Conservation (phyloP, 192 early-diverging fungal genomes). For the Dimargaris cristalligena region DNA sequence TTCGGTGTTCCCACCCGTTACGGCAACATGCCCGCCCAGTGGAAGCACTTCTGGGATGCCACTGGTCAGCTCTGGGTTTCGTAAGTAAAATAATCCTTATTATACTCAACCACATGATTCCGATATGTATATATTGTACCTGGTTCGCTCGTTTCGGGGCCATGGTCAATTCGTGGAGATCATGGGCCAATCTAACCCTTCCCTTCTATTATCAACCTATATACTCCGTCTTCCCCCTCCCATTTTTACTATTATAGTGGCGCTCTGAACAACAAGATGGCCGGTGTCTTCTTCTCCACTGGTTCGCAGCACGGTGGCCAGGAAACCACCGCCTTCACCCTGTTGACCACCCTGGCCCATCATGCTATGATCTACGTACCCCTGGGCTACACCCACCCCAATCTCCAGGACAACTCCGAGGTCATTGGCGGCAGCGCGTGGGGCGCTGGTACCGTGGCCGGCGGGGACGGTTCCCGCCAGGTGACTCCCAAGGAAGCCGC, state of each 20-base stretch:
- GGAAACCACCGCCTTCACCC: slow-evolving; percentile 49
- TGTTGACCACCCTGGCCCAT: slow-evolving; percentile 52
- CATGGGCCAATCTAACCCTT: too few relatives aligned
- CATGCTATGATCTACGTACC: slow-evolving; percentile 71
- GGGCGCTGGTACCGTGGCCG: slow-evolving; percentile 48
- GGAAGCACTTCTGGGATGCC: slow-evolving; percentile 52
- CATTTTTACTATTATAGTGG: slow-evolving; percentile 18
- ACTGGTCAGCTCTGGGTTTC: slow-evolving; percentile 35
- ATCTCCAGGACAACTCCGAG: slow-evolving; percentile 40
- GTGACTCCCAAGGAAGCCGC: slow-evolving; percentile 41
- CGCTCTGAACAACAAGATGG: slow-evolving; percentile 51
- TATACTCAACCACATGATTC: background rate
- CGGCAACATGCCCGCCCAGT: slow-evolving; percentile 55
- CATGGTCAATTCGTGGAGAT: background rate
- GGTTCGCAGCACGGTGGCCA: slow-evolving; percentile 63
- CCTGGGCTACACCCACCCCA: slow-evolving; percentile 32
- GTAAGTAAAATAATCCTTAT: background rate
- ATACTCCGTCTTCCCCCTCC: slow-evolving; percentile 14
- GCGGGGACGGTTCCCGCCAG: slow-evolving; percentile 47
- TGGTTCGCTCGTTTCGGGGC: background rate
- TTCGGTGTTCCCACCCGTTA: slow-evolving; percentile 58
- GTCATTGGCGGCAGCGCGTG: slow-evolving; percentile 48
- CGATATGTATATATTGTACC: background rate
- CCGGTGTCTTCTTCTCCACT: slow-evolving; percentile 56
- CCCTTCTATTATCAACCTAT: too few relatives aligned